Conservation (phyloP, 225 moss, liverwort and hornwort genomes). For the Polytrichum commune region DNA sequence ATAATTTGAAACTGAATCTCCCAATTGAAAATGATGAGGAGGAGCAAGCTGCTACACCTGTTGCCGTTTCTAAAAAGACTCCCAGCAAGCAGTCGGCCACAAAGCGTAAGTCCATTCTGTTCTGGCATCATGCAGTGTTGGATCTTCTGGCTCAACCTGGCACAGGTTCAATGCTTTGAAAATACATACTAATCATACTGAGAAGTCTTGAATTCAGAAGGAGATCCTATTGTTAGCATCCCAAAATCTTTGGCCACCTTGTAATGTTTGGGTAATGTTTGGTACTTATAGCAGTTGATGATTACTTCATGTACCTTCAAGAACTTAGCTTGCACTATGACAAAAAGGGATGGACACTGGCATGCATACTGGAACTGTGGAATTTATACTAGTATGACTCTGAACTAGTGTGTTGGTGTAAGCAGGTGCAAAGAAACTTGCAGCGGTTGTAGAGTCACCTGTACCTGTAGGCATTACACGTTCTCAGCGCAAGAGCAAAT, state of each 20-base stretch:
- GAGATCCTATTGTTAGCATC: no score
- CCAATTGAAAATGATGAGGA: slow-evolving; percentile 26
- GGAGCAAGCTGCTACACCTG: slow-evolving; percentile 44
- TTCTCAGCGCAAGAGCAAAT: slow-evolving; percentile 54
- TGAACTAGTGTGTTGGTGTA: slow-evolving; percentile 17
- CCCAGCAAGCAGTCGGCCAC: slow-evolving; percentile 37
- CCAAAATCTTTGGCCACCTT: no score
- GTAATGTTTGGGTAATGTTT: no score
- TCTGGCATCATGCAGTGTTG: slow-evolving; percentile 4
- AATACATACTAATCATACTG: not conserved
- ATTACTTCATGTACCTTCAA: no score
- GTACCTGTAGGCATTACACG: slow-evolving; percentile 32
- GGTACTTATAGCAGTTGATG: no score
- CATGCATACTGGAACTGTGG: no score
- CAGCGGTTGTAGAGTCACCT: slow-evolving; percentile 31
- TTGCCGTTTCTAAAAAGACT: slow-evolving; percentile 34
- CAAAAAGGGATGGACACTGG: no score
- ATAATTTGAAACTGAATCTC: slow-evolving; percentile 39
- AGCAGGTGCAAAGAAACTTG: slow-evolving; percentile 41
- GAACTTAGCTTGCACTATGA: no score
- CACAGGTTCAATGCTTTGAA: no score
- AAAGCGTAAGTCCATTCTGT: slow-evolving; percentile 28
- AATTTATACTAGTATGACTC: no score
- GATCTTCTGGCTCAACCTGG: not conserved
- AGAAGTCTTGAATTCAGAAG: no score